phyloP scores from a whole-genome alignment of 345 rosid species.

The Eucalyptus polyanthemos region DNA sequence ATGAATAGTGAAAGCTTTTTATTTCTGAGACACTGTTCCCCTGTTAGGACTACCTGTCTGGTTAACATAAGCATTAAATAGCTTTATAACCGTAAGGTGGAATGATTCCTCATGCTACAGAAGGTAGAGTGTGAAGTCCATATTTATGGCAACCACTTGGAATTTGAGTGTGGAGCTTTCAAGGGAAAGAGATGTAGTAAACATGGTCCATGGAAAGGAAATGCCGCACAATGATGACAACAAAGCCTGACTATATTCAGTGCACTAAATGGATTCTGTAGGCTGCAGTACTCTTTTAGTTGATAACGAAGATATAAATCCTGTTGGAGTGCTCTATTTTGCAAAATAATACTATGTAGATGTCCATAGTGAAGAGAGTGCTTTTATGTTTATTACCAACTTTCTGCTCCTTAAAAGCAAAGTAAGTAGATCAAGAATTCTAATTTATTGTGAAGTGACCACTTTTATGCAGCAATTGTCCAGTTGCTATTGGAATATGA shows the following conservation, averaged over 20 bases:
- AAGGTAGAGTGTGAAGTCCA: not conserved
- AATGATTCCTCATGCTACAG: not conserved
- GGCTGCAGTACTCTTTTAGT: not conserved
- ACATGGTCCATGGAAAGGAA: not conserved
- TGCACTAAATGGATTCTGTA: not conserved
- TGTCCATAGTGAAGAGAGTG: not conserved
- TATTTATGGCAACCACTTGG: not conserved
- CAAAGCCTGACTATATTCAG: not conserved
- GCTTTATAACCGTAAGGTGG: not conserved
- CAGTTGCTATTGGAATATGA: conserved; percentile 58
- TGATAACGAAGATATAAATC: not conserved
- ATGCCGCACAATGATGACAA: not conserved
- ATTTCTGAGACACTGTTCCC: not conserved
- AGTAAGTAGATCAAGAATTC: not conserved
- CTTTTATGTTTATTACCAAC: not conserved
- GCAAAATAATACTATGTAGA: not conserved
- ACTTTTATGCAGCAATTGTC: conserved; percentile 57
- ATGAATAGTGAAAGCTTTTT: not conserved
- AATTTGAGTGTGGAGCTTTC: not conserved
- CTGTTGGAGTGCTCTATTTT: not conserved
- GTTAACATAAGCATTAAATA: not conserved
- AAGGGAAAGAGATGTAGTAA: not conserved
- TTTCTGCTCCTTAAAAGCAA: not conserved
- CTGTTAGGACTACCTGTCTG: not conserved
- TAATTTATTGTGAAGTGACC: not conserved